These are phyloP conservation scores for Metschnikowia lunata DNA, from an alignment of 805 yeast species.

Conservation along the genomic window DNA sequence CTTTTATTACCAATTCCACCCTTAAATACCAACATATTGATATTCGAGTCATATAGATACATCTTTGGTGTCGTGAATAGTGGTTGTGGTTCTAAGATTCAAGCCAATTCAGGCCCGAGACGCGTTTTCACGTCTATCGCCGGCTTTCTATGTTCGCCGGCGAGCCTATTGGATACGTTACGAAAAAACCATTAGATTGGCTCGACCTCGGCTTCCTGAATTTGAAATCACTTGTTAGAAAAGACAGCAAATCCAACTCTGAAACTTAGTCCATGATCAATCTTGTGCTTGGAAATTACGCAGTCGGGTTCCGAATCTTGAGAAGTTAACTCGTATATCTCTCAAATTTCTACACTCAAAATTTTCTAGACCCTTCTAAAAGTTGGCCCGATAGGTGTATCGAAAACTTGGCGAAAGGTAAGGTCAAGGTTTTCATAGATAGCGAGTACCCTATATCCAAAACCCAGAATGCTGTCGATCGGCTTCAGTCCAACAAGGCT, in stretches of 20 bases:
- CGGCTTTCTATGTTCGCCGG: no score
- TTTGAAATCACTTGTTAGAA: no score
- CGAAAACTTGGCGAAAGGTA: slow-evolving; percentile 44
- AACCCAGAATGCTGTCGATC: slow-evolving; percentile 46
- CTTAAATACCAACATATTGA: no score
- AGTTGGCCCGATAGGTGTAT: slow-evolving; percentile 20
- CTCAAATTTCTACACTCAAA: slow-evolving; percentile 28
- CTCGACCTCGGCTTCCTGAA: no score
- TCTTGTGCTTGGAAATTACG: not conserved
- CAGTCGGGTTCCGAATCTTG: slow-evolving; percentile 9
- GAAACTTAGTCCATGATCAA: not conserved
- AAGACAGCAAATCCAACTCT: slow-evolving; percentile 34
- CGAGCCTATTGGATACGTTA: no score
- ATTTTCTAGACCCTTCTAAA: slow-evolving; percentile 9
- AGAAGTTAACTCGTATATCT: slow-evolving; percentile 17
- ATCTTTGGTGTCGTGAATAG: no score
- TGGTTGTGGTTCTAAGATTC: no score
- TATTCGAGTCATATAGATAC: no score
- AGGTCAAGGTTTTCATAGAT: slow-evolving; percentile 48
- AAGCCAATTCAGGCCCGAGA: no score
- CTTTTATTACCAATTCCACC: no score
- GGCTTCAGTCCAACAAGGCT: slow-evolving; percentile 43
- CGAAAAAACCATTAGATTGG: no score
- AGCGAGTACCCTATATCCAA: slow-evolving; percentile 48
- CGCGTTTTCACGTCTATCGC: no score